A percentile compares a stretch with the other conserved stretches of the same genome.
These are phyloP conservation scores for Dichotomocladium elegans DNA, from an alignment of 371 early-diverging fungal genomes.

Conservation along the genomic window DNA sequence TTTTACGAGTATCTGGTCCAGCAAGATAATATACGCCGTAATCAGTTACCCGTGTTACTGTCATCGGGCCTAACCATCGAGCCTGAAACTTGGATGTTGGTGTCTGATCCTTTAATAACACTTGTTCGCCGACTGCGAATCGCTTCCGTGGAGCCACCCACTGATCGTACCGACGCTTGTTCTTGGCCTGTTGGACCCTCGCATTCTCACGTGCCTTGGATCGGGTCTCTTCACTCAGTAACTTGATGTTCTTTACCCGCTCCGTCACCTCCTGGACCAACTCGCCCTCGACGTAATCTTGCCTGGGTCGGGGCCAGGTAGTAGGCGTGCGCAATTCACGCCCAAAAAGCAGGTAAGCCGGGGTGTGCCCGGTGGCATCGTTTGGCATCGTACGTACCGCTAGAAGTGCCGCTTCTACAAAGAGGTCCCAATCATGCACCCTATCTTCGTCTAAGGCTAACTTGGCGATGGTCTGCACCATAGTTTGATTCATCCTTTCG, in stretches of 20 bases:
- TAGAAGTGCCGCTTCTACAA: slow-evolving; percentile 4
- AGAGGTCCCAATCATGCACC: slow-evolving; percentile 3
- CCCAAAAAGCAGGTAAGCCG: slow-evolving; percentile 12
- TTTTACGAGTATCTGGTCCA: slow-evolving; percentile 5
- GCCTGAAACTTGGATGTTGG: slow-evolving; percentile 3
- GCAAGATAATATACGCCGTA: slow-evolving; percentile 8
- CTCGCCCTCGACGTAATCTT: no score
- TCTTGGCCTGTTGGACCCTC: no score
- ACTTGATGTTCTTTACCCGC: no score
- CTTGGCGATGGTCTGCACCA: slow-evolving; percentile 9
- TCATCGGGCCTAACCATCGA: slow-evolving; percentile 15
- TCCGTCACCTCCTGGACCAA: no score
- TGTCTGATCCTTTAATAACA: not conserved
- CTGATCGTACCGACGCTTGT: not conserved
- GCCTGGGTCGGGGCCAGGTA: slow-evolving; percentile 12
- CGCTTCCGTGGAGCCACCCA: no score
- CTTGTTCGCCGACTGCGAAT: not conserved
- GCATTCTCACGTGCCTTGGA: no score
- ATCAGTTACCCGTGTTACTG: slow-evolving; percentile 2
- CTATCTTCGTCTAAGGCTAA: slow-evolving; percentile 1
- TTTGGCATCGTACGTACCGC: slow-evolving; percentile 14
- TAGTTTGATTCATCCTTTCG: slow-evolving; percentile 5
- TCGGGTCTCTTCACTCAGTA: no score
- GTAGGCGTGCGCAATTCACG: slow-evolving; percentile 16
- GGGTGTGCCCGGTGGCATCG: slow-evolving; percentile 8